Base-by-base conservation (phyloP, 108 stramenopile genomes). In the Halocafeteria seosinensis region DNA sequence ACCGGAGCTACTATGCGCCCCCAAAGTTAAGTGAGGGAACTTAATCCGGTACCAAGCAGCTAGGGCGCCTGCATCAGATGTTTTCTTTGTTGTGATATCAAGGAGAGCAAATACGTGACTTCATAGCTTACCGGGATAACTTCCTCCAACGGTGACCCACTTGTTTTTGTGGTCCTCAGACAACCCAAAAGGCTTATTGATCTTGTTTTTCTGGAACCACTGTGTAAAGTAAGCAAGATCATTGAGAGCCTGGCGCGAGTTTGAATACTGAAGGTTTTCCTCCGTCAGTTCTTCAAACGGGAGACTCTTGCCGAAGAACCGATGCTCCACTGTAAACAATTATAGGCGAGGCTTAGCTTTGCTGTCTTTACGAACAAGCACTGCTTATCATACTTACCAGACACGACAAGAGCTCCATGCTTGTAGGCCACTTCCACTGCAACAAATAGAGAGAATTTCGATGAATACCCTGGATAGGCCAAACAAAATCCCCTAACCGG, bases 101-200 rank as follows among this genome's bases (percentile, higher is more conserved):
- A n/a, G n/a, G n/a, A n/a, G n/a, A n/a, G n/a, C n/a, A n/a, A n/a
- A n/a, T n/a, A n/a, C n/a, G n/a, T n/a, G n/a, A n/a, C n/a, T n/a
- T n/a, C n/a, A n/a, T n/a, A n/a, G n/a, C n/a, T n/a, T n/a, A 28
- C 68, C 68, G 4, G 68, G 68, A 52, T 69, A 69, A 6, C 55
- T 58, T 30, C 68, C 68, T 25, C 68, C 68, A 21, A 29, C 61
- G 38, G 37, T 50, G 17, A 69, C 42, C 62, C 62, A 63, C 21
- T 2, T 32, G 62, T 63, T 63, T n/a, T 1, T 1, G 6, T 5
- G 35, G 27, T 23, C 47, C 3, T 33, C 57, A 11, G 57, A 35
- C 2, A 69, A 52, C 27, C 35, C 37, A 21, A n/a, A 35, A 33
- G 17, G 34, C 34, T 33, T 12, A n/a, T 30, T 30, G 57, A 59